Conservation (phyloP, 345 rosid species). For the Rubroshorea leprosula region DNA sequence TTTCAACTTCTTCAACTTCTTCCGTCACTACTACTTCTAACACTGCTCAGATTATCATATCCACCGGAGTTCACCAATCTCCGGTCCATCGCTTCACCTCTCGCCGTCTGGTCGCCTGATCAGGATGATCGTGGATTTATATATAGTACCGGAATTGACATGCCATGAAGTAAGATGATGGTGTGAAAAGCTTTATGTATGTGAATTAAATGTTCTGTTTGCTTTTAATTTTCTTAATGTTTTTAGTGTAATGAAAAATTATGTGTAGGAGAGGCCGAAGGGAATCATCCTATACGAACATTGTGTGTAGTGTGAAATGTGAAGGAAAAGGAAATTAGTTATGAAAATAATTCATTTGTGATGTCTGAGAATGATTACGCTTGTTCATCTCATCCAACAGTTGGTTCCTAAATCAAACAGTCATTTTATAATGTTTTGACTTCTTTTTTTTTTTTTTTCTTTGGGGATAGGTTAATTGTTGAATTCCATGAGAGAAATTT, state of each 20-base stretch:
- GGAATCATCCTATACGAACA: background rate
- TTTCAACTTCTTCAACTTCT: conserved; percentile 25
- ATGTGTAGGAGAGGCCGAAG: background rate
- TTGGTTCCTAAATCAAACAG: no score
- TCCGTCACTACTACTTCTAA: conserved; percentile 15
- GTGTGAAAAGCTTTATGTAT: conserved; percentile 5
- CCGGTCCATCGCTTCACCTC: conserved; percentile 43
- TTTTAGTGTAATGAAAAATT: background rate
- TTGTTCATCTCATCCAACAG: no score
- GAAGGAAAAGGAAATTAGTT: no score
- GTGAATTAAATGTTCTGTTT: background rate
- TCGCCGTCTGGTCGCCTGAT: conserved; percentile 45
- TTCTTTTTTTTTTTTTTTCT: no score
- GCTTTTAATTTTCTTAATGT: conserved; percentile 20
- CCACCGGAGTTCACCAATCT: conserved; percentile 47
- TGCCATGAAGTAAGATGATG: conserved; percentile 32
- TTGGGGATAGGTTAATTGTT: no score
- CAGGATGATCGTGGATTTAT: no score
- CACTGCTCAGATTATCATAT: conserved; percentile 37
- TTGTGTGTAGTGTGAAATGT: background rate
- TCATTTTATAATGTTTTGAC: no score
- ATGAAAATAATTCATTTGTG: no score
- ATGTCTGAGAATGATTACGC: no score
- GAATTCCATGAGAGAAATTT: no score
- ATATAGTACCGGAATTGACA: no score